Percentiles rank a stretch among this genome's conserved stretches.
Evolutionary conservation across 305 asterid species (phyloP).

Genomic region (Andrographis paniculata): DNA sequence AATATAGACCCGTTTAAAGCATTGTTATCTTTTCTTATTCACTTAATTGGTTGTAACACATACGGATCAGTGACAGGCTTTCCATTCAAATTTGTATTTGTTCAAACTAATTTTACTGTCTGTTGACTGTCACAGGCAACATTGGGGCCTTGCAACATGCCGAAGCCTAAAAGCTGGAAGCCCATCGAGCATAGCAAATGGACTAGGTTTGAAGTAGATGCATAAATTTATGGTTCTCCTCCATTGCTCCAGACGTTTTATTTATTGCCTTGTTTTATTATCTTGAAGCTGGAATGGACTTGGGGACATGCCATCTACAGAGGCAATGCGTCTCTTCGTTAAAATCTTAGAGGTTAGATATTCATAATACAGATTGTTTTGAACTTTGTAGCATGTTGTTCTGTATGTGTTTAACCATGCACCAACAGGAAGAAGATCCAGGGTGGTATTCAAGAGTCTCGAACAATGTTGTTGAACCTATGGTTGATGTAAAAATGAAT

Average conservation of each 20-base stretch:
- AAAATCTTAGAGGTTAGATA: constrained; percentile 74
- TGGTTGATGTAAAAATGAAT: constrained; percentile 60
- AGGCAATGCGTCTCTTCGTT: constrained; percentile 96
- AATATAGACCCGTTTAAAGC: neutral
- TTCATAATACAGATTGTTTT: constrained; percentile 2
- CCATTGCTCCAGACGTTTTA: neutral
- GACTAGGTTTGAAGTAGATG: constrained; percentile 59
- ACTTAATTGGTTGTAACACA: neutral
- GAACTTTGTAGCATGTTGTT: neutral
- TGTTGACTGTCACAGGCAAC: constrained; percentile 65
- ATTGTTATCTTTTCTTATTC: neutral
- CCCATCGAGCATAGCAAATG: constrained; percentile 95
- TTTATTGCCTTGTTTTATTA: constrained; percentile 16
- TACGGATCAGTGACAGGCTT: neutral
- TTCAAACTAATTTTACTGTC: neutral
- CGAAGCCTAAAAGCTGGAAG: constrained; percentile 94
- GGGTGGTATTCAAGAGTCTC: constrained; percentile 90
- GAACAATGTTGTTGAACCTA: constrained; percentile 54
- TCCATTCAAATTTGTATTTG: neutral
- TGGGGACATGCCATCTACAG: constrained; percentile 80
- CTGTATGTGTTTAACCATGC: neutral
- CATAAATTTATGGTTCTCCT: neutral
- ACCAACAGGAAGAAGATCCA: constrained; percentile 84
- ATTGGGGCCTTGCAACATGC: constrained; percentile 80
- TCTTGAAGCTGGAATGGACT: constrained; percentile 82